Evolutionary conservation across 768 basidiomycete genomes (phyloP), one percentile per base, ranked within the genome.

Genomic region (Lactifluus volemus): DNA sequence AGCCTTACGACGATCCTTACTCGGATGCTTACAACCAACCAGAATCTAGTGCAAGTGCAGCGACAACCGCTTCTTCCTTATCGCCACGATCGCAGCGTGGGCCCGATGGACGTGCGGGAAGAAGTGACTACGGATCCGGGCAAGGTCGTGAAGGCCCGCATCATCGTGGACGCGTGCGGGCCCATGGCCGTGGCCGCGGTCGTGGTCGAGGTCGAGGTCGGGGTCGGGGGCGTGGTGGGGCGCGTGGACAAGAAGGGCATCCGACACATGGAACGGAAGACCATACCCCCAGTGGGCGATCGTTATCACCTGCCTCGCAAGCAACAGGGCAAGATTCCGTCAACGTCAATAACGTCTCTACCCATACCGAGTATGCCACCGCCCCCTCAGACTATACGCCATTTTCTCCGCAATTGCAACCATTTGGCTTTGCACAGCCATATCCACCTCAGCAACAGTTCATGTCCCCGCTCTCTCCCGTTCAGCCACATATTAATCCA

Each of bases 401-500:
- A 11, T 61, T 49, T 29, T 15, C 53, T 17, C 59, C 63, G 8
- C 61, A 49, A 29, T 58, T 53, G 14, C 55, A 36, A 21, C 54
- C 54, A 47, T 63, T 61, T 19, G 57, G 54, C 52, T 63, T 58
- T 47, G 50, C 54, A 12, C 54, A 41, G 45, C 64, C 66, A 32
- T 61, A 68, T 38, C 55, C 66, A 21, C 44, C 34, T 9, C 7
- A 38, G 5, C 59, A 56, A 9, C 59, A 36, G 9, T 58, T 53
- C 47, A 17, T 30, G 34, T 29, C 56, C 41, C 55, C 57, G 17
- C 72, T 69, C 49, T 63, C 68, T 34, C 69, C 76, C 68, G 76
- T 89, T n/a, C 87, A 89, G 65, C 89, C 89, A 6, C 89, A 92
- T 68, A 91, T 92, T 60, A 91, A 92, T 67, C 89, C 89, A 9